Conservation (phyloP, 2,329 filamentous ascomycete species). For the Cordyceps fumosorosea region DNA sequence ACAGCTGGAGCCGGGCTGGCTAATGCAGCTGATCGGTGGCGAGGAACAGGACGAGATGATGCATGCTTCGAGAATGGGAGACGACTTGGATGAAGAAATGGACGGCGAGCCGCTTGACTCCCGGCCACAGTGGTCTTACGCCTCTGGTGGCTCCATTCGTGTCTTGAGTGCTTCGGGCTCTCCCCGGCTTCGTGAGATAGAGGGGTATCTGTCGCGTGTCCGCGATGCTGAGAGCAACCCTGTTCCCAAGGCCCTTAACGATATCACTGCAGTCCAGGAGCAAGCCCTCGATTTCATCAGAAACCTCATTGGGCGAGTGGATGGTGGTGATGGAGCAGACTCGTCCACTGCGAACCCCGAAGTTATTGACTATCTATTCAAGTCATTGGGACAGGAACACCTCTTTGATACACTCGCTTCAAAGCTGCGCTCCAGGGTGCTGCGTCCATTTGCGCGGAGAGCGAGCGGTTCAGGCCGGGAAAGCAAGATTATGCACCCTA, state of each 20-base stretch:
- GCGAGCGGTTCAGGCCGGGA: constrained; percentile 29
- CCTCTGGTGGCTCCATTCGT: constrained; percentile 24
- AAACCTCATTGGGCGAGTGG: constrained; percentile 69
- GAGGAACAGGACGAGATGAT: constrained; percentile 50
- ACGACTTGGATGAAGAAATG: constrained; percentile 51
- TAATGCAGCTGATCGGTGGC: constrained; percentile 69
- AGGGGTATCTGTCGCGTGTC: constrained; percentile 42
- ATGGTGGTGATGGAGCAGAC: constrained; percentile 43
- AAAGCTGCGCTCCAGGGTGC: constrained; percentile 61
- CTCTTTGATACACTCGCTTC: constrained; percentile 75
- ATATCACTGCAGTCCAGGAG: constrained; percentile 82
- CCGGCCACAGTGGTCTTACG: constrained; percentile 31
- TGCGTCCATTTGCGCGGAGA: constrained; percentile 46
- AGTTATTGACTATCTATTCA: constrained; percentile 83
- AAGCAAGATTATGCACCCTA: constrained; percentile 48
- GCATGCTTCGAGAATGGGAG: constrained; percentile 30
- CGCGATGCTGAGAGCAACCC: constrained; percentile 64
- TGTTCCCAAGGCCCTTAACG: constrained; percentile 60
- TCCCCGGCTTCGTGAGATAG: constrained; percentile 41
- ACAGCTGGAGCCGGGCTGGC: constrained; percentile 70
- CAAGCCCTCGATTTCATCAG: constrained; percentile 85
- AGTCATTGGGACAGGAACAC: constrained; percentile 65
- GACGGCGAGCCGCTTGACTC: constrained; percentile 48
- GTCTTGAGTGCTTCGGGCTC: constrained; percentile 32
- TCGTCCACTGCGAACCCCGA: constrained; percentile 46